Evolutionary conservation across 139 green algal genomes (phyloP), one percentile per base, ranked within the genome.

Genomic region (Haematococcus lacustris): DNA sequence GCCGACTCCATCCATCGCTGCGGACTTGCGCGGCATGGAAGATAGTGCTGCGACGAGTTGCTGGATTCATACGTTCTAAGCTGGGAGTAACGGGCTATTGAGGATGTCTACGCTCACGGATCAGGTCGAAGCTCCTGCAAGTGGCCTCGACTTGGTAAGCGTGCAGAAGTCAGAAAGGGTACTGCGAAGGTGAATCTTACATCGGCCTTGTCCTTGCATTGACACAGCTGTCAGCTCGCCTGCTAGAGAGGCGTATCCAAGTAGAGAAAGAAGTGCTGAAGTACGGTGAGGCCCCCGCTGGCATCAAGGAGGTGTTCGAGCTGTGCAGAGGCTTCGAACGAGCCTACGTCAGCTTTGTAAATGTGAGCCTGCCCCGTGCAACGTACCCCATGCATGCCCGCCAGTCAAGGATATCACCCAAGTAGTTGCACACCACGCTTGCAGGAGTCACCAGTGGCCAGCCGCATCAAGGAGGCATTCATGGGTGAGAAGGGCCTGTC

Each of bases 301-400:
- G 81, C 3, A 84, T 83, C 23, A 85, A 88, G 69, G 90, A 97
- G 71, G 83, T 96, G 13, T 95, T 97, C 68, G 82, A 92, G 73
- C 87, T 95, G 3, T 97, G 91, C 77, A 68, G 92, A 6, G 88
- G 87, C n/a, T 97, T 97, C 76, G 91, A 97, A 72, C 74, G 85
- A 0, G 88, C 87, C 3, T 97, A 94, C 74, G 78, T 82, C 7
- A 71, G 83, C 7, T 87, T 90, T 50, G 68, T 97, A 2, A 88
- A 94, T 61, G 88, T 90, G 64, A 78, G 83, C 30, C 38, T 30
- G n/a, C n/a, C n/a, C n/a, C n/a, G n/a, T n/a, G n/a, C n/a, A n/a
- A n/a, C n/a, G n/a, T 59, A n/a, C 21, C 21, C 17, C 47, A 59
- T 59, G 47, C 47, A 13, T 13, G 47, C n/a, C n/a, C n/a, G n/a